Evolutionary conservation across 2,329 filamentous ascomycete genomes (phyloP).

Genomic region (Clonostachys chloroleuca): DNA sequence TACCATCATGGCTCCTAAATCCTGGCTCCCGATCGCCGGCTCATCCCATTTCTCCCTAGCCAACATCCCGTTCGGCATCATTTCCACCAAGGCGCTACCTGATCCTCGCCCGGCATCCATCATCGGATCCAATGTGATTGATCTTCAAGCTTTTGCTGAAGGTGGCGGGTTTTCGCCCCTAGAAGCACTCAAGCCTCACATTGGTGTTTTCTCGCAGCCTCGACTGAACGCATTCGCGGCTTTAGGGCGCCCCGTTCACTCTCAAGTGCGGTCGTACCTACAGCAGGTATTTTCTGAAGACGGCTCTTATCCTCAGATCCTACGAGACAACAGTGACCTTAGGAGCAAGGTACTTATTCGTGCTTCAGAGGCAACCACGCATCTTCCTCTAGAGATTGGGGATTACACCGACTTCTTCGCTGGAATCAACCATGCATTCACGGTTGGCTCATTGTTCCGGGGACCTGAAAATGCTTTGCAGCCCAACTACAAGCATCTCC

Average conservation of each 20-base stretch:
- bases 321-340: conserved; percentile 27
- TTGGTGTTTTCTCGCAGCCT: conserved; percentile 13
- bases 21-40: conserved; percentile 12
- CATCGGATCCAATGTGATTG: conserved; percentile 67
- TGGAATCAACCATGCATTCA: conserved; percentile 70
- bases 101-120: conserved; percentile 63
- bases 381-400: conserved; percentile 71
- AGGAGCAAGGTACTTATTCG: conserved; percentile 17
- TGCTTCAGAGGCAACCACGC: conserved; percentile 48
- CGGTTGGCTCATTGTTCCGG: conserved; percentile 66
- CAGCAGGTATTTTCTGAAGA: conserved; percentile 55
- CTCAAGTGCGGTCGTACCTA: conserved; percentile 66
- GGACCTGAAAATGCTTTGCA: conserved; percentile 70
- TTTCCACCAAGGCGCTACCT: conserved; percentile 54
- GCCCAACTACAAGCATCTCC: conserved; percentile 76
- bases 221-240: conserved; percentile 24
- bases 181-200: conserved; percentile 13
- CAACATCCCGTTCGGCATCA: conserved; percentile 81
- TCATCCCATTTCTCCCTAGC: conserved; percentile 59
- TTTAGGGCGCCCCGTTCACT: conserved; percentile 66
- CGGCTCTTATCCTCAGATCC: conserved; percentile 26
- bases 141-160: conserved; percentile 57
- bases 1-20: background rate
- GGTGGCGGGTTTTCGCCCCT: conserved; percentile 28
- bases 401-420: conserved; percentile 86